These are phyloP conservation scores for Penicillium lagena DNA, from an alignment of 495 filamentous ascomycete species.

Conservation along the genomic window DNA sequence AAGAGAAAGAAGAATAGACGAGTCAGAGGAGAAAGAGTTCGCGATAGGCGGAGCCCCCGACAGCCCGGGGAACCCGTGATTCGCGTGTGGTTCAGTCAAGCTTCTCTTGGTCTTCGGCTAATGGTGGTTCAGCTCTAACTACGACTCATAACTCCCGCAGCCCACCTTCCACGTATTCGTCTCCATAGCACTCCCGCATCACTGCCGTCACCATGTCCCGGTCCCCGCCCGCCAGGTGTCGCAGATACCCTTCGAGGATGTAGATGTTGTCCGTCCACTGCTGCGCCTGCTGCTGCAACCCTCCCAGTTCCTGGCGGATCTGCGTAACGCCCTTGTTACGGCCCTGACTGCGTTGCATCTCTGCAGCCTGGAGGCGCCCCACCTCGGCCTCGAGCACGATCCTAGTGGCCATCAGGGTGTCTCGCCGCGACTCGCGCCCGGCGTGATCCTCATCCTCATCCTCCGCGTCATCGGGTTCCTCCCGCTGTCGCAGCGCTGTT, in stretches of 20 bases:
- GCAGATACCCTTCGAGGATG: slow-evolving; percentile 55
- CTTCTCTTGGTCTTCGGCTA: slow-evolving; percentile 24
- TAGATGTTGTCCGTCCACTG: slow-evolving; percentile 61
- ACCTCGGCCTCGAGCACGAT: slow-evolving; percentile 20
- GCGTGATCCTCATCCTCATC: slow-evolving; percentile 1
- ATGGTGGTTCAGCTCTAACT: too few relatives aligned
- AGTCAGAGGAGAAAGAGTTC: slow-evolving; percentile 1
- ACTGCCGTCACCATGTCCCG: slow-evolving; percentile 43
- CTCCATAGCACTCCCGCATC: slow-evolving; percentile 52
- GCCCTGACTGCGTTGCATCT: slow-evolving; percentile 29
- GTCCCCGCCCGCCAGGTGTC: slow-evolving; percentile 44
- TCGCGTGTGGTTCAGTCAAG: slow-evolving; percentile 31
- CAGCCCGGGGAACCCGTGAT: slow-evolving; percentile 13
- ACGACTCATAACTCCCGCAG: too few relatives aligned
- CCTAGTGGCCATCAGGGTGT: slow-evolving; percentile 17
- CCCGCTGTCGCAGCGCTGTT: slow-evolving; percentile 5
- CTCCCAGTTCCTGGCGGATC: slow-evolving; percentile 42
- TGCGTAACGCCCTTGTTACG: slow-evolving; percentile 44
- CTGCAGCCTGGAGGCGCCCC: slow-evolving; percentile 13
- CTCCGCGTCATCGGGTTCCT: slow-evolving; percentile 4
- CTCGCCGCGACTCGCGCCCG: slow-evolving; percentile 13
- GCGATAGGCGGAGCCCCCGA: slow-evolving; percentile 25
- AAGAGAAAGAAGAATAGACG: slow-evolving; percentile 3
- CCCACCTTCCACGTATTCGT: slow-evolving; percentile 58
- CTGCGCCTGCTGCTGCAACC: slow-evolving; percentile 40